Conservation (phyloP, 176 grass and related monocot species). For the Lolium rigidum region DNA sequence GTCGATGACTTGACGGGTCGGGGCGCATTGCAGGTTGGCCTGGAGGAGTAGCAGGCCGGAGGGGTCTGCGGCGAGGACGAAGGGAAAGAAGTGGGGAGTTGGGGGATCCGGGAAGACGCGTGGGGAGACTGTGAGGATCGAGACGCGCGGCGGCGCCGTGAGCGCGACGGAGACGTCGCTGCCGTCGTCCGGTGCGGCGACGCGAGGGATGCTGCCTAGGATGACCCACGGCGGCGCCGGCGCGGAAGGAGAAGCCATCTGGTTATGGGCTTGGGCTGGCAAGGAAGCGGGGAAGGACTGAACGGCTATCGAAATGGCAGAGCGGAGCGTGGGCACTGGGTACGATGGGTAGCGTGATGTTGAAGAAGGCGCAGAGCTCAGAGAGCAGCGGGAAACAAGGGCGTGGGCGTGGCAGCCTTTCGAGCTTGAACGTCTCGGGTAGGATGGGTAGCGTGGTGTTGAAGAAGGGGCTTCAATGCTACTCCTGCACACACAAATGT, state of each 20-base stretch:
- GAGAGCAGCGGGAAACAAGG: too few relatives aligned
- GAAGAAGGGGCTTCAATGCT: not conserved
- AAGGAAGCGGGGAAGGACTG: not conserved
- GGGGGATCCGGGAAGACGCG: not conserved
- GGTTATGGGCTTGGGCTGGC: not conserved
- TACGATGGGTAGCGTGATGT: too few relatives aligned
- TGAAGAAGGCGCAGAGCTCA: too few relatives aligned
- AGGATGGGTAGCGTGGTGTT: too few relatives aligned
- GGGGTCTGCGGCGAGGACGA: not conserved
- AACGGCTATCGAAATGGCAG: not conserved
- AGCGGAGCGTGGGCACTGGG: not conserved
- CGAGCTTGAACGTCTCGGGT: too few relatives aligned
- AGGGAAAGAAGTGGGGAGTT: not conserved
- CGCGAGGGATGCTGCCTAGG: not conserved
- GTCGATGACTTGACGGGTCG: not conserved
- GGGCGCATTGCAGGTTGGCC: not conserved
- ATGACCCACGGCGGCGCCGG: not conserved
- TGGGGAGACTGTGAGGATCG: not conserved
- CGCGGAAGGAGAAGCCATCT: not conserved
- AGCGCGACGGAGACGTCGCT: not conserved
- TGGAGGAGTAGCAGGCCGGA: conserved; percentile 9
- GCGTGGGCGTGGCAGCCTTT: too few relatives aligned
- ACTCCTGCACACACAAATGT: not conserved
- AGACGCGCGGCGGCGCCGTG: conserved; percentile 13
- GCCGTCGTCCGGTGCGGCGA: not conserved